These are phyloP conservation scores for Thermomucor indicae-seudaticae DNA, from an alignment of 371 early-diverging fungal genomes.

Conservation along the genomic window DNA sequence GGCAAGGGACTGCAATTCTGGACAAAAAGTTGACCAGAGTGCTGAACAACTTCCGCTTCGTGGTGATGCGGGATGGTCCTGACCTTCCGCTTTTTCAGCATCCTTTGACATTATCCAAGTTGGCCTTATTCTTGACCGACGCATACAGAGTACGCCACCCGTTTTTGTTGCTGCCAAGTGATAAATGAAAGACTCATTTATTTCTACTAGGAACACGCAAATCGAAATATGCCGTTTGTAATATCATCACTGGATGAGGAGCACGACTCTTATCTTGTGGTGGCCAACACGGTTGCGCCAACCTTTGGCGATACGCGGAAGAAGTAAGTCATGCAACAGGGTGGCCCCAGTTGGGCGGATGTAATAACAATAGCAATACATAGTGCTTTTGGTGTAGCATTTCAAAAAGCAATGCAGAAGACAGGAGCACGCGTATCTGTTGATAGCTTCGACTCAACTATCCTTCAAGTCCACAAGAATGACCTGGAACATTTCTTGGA, in stretches of 20 bases:
- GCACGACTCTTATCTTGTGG: slow-evolving; percentile 59
- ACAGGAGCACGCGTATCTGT: slow-evolving; percentile 48
- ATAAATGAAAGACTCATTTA: background rate
- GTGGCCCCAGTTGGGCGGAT: no score
- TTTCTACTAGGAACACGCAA: slow-evolving; percentile 46
- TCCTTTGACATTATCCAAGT: slow-evolving; percentile 59
- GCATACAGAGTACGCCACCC: slow-evolving; percentile 73
- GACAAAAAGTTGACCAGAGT: slow-evolving; percentile 70
- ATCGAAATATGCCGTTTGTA: slow-evolving; percentile 60
- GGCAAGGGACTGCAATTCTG: slow-evolving; percentile 71
- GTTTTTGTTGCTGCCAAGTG: background rate
- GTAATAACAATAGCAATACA: background rate
- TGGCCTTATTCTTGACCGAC: slow-evolving; percentile 77
- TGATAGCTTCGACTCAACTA: slow-evolving; percentile 69
- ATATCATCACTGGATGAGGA: slow-evolving; percentile 58
- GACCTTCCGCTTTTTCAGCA: slow-evolving; percentile 56
- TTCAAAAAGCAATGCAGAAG: slow-evolving; percentile 61
- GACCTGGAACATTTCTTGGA: slow-evolving; percentile 62
- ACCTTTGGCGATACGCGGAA: slow-evolving; percentile 58
- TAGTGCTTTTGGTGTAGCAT: slow-evolving; percentile 71
- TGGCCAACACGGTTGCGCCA: slow-evolving; percentile 61
- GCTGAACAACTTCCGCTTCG: slow-evolving; percentile 65
- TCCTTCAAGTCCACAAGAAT: slow-evolving; percentile 57
- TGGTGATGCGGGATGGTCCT: slow-evolving; percentile 59
- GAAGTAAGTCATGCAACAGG: slow-evolving; percentile 48